Evolutionary conservation across 371 early-diverging fungal species (phyloP).

Genomic region (Apophysomyces sp.): DNA sequence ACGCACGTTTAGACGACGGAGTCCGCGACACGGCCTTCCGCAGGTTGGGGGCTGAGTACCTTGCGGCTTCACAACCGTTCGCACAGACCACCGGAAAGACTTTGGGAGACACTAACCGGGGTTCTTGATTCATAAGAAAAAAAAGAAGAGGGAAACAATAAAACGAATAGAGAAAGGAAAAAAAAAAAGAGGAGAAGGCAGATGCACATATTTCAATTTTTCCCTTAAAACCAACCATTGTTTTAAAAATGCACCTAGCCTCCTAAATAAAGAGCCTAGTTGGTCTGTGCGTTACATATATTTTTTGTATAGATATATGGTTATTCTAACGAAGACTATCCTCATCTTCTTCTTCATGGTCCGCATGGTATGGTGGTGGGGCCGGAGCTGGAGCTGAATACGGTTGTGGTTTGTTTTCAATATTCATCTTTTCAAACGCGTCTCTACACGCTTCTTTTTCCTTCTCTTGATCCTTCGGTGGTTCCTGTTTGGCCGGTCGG

Average conservation of each 20-base stretch:
- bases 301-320: background rate
- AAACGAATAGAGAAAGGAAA: background rate
- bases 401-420: background rate
- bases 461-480: background rate
- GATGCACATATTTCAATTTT: slow-evolving; percentile 2
- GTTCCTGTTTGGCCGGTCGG: slow-evolving; percentile 6
- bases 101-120: background rate
- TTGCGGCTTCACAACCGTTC: background rate
- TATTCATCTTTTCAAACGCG: background rate
- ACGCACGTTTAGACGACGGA: background rate
- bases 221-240: background rate
- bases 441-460: background rate
- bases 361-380: background rate
- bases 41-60: background rate
- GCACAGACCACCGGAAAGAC: background rate
- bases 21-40: background rate
- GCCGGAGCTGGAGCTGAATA: background rate
- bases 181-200: background rate
- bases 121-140: background rate
- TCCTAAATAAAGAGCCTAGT: background rate
- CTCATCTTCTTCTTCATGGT: background rate
- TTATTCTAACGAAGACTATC: background rate
- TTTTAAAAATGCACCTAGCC: background rate
- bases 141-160: background rate
- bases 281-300: background rate